Evolutionary conservation across 805 yeast genomes (phyloP).

Genomic region (Phaffomyces antillensis): DNA sequence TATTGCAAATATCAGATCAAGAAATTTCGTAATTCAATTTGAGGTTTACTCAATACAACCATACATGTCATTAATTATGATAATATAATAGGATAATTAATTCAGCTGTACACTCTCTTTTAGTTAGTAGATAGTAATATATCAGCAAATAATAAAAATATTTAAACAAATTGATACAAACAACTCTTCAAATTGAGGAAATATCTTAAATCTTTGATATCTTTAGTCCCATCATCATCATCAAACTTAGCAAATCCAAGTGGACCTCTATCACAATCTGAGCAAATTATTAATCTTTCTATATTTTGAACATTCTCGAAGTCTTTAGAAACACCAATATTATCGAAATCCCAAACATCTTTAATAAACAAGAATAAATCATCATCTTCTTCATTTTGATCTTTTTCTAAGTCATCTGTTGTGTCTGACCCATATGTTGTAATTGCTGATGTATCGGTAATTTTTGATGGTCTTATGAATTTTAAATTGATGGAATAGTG

Average conservation of each 20-base stretch:
- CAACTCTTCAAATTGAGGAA: conserved; percentile 42
- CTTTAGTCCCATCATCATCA: conserved; percentile 19
- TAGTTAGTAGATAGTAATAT: too few relatives aligned
- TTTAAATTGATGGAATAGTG: conserved; percentile 1
- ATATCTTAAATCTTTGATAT: conserved; percentile 34
- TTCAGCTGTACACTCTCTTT: too few relatives aligned
- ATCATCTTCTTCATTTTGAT: not conserved
- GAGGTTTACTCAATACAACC: too few relatives aligned
- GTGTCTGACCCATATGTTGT: too few relatives aligned
- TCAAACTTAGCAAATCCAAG: conserved; percentile 55
- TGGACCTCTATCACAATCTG: conserved; percentile 77
- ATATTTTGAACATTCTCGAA: conserved; percentile 24
- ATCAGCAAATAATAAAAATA: too few relatives aligned
- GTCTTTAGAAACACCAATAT: conserved; percentile 59
- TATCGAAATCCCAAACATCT: conserved; percentile 76
- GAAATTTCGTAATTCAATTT: too few relatives aligned
- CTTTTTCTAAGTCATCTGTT: too few relatives aligned
- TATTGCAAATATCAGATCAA: too few relatives aligned
- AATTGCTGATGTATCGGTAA: too few relatives aligned
- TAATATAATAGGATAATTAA: too few relatives aligned
- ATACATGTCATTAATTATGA: too few relatives aligned
- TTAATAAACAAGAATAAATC: conserved; percentile 34
- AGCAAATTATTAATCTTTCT: conserved; percentile 54
- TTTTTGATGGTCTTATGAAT: conserved; percentile 4
- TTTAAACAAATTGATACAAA: conserved; percentile 25